Evolutionary conservation across 805 yeast genomes (phyloP).

Genomic region (Teunomyces barrocoloradensis): DNA sequence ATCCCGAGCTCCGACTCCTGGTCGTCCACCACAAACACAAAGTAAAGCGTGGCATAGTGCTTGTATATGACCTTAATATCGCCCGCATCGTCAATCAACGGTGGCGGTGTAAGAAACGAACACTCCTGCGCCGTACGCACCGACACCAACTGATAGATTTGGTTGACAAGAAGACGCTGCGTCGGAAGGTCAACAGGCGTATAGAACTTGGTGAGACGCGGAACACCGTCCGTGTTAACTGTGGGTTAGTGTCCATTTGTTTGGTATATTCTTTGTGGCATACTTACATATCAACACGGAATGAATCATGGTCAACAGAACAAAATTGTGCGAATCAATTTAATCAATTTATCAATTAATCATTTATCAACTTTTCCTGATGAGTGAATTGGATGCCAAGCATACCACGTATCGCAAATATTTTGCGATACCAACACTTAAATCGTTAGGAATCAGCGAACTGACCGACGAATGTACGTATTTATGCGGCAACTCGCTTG

Average conservation of each 20-base stretch:
- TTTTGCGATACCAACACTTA: slow-evolving; percentile 67
- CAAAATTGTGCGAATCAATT: background rate
- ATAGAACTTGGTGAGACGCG: slow-evolving; percentile 86
- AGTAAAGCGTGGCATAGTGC: slow-evolving; percentile 93
- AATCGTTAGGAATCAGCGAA: slow-evolving; percentile 50
- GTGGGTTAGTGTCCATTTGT: slow-evolving; percentile 3
- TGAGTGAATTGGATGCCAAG: slow-evolving; percentile 10
- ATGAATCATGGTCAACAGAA: slow-evolving; percentile 60
- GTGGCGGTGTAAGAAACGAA: slow-evolving; percentile 87
- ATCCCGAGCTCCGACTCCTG: slow-evolving; percentile 95
- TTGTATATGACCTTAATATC: slow-evolving; percentile 88
- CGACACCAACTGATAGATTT: slow-evolving; percentile 75
- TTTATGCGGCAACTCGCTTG: slow-evolving; percentile 92
- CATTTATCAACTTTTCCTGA: background rate
- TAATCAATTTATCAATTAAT: background rate
- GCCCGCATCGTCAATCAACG: slow-evolving; percentile 63
- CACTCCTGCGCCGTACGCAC: slow-evolving; percentile 75
- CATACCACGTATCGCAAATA: slow-evolving; percentile 40
- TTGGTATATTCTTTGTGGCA: no score
- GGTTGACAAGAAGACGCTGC: slow-evolving; percentile 75
- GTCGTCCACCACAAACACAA: slow-evolving; percentile 92
- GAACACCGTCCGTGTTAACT: slow-evolving; percentile 89
- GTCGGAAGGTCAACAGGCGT: slow-evolving; percentile 85
- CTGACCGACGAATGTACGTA: slow-evolving; percentile 43
- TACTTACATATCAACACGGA: slow-evolving; percentile 77